These are phyloP conservation scores for Vanilla planifolia DNA, from an alignment of 106 monocot species.

Conservation along the genomic window DNA sequence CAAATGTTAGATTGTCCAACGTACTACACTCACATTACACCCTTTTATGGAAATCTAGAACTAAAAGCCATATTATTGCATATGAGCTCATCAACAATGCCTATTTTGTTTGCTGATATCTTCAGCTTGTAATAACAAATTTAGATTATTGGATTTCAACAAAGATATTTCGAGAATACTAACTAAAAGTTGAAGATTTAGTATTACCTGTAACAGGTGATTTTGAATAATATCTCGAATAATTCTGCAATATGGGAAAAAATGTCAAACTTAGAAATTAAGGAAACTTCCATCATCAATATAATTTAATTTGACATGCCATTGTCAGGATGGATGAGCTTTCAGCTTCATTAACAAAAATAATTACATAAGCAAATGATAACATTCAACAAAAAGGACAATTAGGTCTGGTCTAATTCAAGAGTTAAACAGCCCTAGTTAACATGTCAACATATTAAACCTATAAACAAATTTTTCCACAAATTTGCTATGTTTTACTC, in stretches of 20 bases:
- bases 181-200: constrained; percentile 4
- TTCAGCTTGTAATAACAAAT: neutral
- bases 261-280: neutral
- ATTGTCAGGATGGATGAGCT: neutral
- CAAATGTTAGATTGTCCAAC: too few relatives aligned
- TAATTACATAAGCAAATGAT: neutral
- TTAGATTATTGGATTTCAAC: neutral
- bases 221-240: constrained; percentile 84
- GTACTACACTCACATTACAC: neutral
- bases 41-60: neutral
- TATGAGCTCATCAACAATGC: constrained; percentile 2
- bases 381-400: neutral
- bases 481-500: neutral
- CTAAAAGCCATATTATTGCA: neutral
- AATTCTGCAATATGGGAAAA: constrained; percentile 36
- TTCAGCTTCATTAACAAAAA: neutral
- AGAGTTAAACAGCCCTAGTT: neutral
- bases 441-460: too few relatives aligned
- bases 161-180: neutral
- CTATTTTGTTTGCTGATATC: too few relatives aligned
- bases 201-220: constrained; percentile 60
- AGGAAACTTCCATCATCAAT: neutral
- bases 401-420: neutral
- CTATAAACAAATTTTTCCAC: neutral
- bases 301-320: neutral